phyloP scores from a whole-genome alignment of 2,329 filamentous ascomycete species.

The Diaporthe citriasiana region DNA sequence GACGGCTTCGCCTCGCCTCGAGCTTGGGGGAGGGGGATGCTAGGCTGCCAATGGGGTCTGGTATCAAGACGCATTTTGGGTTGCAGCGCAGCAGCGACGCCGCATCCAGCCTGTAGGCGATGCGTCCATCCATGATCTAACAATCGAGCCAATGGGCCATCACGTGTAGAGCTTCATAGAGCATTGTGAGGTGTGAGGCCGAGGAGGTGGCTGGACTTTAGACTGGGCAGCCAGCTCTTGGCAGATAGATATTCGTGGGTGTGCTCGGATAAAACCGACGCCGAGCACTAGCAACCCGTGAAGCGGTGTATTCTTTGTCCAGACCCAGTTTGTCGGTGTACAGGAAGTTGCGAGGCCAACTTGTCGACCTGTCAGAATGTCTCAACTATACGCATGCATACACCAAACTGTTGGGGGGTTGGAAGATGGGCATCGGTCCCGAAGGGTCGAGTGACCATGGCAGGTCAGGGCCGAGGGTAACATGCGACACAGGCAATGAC shows the following conservation, averaged over 20 bases:
- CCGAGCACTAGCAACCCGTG: neutral
- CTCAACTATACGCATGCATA: neutral
- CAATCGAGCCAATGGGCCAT: neutral
- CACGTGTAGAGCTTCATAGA: neutral
- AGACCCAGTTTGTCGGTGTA: neutral
- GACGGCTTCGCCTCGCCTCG: constrained; percentile 19
- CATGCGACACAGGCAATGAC: too few species aligned
- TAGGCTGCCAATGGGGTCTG: constrained; percentile 3
- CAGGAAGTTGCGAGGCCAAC: neutral
- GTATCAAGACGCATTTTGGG: constrained; percentile 1
- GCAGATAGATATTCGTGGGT: constrained; percentile 4
- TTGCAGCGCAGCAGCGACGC: constrained; percentile 27
- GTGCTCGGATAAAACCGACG: constrained; percentile 12
- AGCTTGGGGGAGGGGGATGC: neutral
- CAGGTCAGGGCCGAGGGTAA: neutral
- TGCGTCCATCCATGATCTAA: neutral
- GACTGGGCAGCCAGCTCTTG: neutral
- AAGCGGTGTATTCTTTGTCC: neutral
- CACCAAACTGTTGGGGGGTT: neutral
- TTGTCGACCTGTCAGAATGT: constrained; percentile 1
- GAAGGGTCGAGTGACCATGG: neutral
- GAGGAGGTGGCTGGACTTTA: constrained; percentile 15
- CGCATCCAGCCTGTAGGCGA: constrained; percentile 13
- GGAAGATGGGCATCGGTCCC: neutral
- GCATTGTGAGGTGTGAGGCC: neutral